phyloP scores from a whole-genome alignment of 2,329 filamentous ascomycete genomes.

The Emergomyces africanus region DNA sequence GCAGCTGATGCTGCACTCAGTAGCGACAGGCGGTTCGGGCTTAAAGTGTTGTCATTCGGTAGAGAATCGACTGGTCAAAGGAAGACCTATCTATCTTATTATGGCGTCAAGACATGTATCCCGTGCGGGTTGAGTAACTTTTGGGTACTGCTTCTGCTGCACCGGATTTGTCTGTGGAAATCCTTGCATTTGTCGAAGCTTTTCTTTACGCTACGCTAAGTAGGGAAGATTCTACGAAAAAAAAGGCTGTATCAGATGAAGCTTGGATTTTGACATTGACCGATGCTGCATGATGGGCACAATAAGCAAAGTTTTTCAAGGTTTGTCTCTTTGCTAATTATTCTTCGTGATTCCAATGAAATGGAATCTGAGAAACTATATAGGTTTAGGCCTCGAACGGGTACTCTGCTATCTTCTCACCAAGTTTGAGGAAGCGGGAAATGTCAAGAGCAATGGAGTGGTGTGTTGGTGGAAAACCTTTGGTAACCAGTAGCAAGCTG shows the following conservation, averaged over 20 bases:
- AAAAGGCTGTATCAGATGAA: neutral
- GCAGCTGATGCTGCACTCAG: neutral
- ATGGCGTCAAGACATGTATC: neutral
- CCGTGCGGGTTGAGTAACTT: neutral
- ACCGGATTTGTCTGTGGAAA: neutral
- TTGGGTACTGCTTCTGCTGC: neutral
- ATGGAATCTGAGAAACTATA: no score
- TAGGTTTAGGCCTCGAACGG: no score
- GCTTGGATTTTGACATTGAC: neutral
- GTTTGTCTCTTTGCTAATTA: neutral
- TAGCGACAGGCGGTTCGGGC: neutral
- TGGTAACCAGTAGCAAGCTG: neutral
- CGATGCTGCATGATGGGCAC: neutral
- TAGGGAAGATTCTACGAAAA: neutral
- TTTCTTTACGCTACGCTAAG: neutral
- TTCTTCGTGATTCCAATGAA: no score
- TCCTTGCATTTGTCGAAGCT: neutral
- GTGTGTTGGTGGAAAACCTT: no score
- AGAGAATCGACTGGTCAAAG: neutral
- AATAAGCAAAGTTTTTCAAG: neutral
- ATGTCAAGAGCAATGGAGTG: no score
- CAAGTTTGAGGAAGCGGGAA: no score
- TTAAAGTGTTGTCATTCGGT: neutral
- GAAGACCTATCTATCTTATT: neutral
- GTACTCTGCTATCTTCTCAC: no score